Base-by-base conservation (phyloP, 345 rosid genomes). In the Nasturtium officinale region DNA sequence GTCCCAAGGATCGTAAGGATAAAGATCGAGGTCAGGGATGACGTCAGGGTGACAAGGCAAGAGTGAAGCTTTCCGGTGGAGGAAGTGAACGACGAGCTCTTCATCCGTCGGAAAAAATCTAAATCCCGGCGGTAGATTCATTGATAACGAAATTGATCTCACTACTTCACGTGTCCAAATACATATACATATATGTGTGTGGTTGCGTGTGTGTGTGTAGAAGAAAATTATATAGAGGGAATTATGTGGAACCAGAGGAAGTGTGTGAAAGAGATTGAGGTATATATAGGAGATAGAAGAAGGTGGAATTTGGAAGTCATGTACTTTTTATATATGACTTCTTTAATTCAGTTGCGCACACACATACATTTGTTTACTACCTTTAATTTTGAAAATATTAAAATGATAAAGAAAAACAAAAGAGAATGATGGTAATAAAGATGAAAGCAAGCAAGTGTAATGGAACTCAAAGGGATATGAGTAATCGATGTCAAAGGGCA, bases 1-100 rank as follows among this genome's bases (percentile, higher is more conserved):
- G 58, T 95, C 91, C 99, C 99, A 95, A 10, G 99, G 99, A 82
- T 95, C 93, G 43, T 87, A 89, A 11, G 88, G 89, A 74, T 81
- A 86, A 46, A 95, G 88, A 48, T 87, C 88, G 38, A 95, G 97
- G 80, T 95, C 99, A 2, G 99, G 99, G 74, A 95, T 95, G 76
- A 95, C 89, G 38, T 95, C 92, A 2, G 99, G 97, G 43, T 89
- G 91, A 81, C 87, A 86, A n/a, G 96, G 96, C 71, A 91, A 72
- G 73, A 91, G 93, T 33, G 96, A 55, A 7, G 90, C 88, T 71
- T 86, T 95, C 0, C 99, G 93, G 40, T 91, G 97, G 58, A 95
- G 99, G 80, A 95, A 95, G 81, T 91, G 99, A 71, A 91, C 94
- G 0, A 93, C 85, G 4, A 95, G 97, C 76, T 95, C 96, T 78